These are phyloP conservation scores for Pharnaceum exiguum DNA, from an alignment of 148 eudicot genomes.

Conservation along the genomic window DNA sequence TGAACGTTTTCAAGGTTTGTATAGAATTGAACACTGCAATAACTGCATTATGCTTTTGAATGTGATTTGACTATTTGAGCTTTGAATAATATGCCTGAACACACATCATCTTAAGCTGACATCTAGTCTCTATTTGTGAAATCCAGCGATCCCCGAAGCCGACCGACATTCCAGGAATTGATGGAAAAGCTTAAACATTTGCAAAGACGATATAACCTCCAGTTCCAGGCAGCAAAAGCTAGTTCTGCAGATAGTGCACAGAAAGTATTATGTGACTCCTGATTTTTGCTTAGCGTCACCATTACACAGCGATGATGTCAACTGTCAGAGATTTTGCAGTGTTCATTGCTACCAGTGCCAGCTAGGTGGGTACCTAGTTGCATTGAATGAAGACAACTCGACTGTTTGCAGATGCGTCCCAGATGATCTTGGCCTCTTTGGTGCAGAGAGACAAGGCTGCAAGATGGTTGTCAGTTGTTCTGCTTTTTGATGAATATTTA, in stretches of 20 bases:
- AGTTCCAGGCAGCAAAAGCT: slow-evolving; percentile 55
- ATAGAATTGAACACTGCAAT: too few relatives aligned
- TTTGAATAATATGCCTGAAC: too few relatives aligned
- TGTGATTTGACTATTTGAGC: too few relatives aligned
- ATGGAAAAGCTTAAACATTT: slow-evolving; percentile 77
- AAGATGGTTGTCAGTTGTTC: neutral
- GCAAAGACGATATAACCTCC: slow-evolving; percentile 52
- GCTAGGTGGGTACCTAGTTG: neutral
- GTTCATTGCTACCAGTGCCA: slow-evolving; percentile 5
- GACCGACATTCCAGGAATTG: slow-evolving; percentile 86
- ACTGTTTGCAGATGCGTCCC: neutral
- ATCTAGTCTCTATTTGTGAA: neutral
- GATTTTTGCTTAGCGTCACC: neutral
- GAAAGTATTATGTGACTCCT: slow-evolving; percentile 30
- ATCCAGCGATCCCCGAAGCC: slow-evolving; percentile 66
- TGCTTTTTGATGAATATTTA: neutral
- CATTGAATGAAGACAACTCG: neutral
- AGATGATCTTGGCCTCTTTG: neutral
- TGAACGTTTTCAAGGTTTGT: too few relatives aligned
- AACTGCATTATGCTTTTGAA: too few relatives aligned
- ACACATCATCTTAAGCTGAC: neutral
- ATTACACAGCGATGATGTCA: neutral
- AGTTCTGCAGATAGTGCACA: slow-evolving; percentile 37
- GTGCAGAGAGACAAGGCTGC: neutral
- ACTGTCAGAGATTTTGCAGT: slow-evolving; percentile 1